Evolutionary conservation across 2,329 filamentous ascomycete genomes (phyloP).

Genomic region (Onygenales sp.): DNA sequence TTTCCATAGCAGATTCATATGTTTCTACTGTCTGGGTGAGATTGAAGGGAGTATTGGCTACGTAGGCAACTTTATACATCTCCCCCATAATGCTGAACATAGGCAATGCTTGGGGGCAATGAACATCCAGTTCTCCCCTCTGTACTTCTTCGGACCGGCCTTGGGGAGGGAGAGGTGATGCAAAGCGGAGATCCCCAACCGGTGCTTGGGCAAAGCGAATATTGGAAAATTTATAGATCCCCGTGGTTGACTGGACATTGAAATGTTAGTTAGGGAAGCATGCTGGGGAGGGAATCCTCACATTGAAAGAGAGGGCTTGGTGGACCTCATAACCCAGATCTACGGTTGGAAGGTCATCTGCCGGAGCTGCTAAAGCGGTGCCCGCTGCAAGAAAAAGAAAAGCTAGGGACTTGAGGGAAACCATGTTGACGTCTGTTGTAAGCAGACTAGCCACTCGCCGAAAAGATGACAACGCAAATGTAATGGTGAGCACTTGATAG

Average conservation of each 20-base stretch:
- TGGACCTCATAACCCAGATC: slow-evolving; percentile 46
- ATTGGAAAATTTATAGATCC: slow-evolving; percentile 43
- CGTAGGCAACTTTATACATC: neutral
- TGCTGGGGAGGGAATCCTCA: slow-evolving; percentile 1
- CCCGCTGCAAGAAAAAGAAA: neutral
- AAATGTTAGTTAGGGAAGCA: neutral
- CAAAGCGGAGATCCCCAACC: slow-evolving; percentile 39
- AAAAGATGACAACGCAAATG: too few species aligned
- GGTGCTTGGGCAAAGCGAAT: slow-evolving; percentile 45
- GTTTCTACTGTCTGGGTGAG: too few species aligned
- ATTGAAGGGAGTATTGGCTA: neutral
- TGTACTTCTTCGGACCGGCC: slow-evolving; percentile 33
- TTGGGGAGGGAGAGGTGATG: slow-evolving; percentile 32
- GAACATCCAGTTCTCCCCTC: slow-evolving; percentile 27
- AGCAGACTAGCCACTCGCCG: too few species aligned
- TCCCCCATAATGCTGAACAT: too few species aligned
- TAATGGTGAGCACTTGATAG: too few species aligned
- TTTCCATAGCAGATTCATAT: too few species aligned
- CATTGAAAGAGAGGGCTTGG: slow-evolving; percentile 23
- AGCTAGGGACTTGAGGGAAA: neutral
- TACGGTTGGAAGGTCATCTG: slow-evolving; percentile 20
- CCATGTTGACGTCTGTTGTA: too few species aligned
- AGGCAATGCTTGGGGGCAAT: slow-evolving; percentile 29
- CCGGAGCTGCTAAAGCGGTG: neutral
- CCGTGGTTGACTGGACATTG: slow-evolving; percentile 19